These are phyloP conservation scores for Daldinia sp. DNA, from an alignment of 2,329 filamentous ascomycete genomes.

Conservation along the genomic window DNA sequence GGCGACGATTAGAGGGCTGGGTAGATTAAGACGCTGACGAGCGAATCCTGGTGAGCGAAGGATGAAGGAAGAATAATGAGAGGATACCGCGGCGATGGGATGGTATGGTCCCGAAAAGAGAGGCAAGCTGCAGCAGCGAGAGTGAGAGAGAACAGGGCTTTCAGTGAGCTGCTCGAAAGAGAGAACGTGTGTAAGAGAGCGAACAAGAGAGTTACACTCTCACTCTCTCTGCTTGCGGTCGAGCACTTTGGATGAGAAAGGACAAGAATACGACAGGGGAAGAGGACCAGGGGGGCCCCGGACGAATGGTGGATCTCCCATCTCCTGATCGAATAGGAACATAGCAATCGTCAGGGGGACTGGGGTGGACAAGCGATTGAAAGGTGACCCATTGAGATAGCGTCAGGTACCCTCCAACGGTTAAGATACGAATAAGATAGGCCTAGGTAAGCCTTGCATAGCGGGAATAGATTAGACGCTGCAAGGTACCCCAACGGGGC, in stretches of 20 bases:
- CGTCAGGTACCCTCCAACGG: conserved; percentile 40
- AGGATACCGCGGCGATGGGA: conserved; percentile 32
- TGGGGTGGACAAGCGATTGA: conserved; percentile 10
- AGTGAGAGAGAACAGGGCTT: conserved; percentile 22
- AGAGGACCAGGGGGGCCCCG: conserved; percentile 31
- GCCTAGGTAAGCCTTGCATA: conserved; percentile 31
- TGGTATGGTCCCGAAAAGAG: conserved; percentile 29
- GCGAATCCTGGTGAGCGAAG: conserved; percentile 26
- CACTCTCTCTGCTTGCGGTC: conserved; percentile 17
- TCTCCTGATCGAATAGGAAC: conserved; percentile 31
- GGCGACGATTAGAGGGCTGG: conserved; percentile 19
- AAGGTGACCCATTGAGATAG: conserved; percentile 29
- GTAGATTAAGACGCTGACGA: conserved; percentile 35
- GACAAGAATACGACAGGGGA: conserved; percentile 39
- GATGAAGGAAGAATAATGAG: conserved; percentile 36
- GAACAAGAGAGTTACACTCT: conserved; percentile 24
- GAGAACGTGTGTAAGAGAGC: conserved; percentile 32
- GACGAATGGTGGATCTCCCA: conserved; percentile 32
- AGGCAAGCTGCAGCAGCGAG: conserved; percentile 35
- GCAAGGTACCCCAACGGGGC: conserved; percentile 32
- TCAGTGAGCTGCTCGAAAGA: conserved; percentile 22
- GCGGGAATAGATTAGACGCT: conserved; percentile 23
- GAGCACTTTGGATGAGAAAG: conserved; percentile 30
- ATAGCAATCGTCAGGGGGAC: conserved; percentile 34
- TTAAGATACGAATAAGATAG: conserved; percentile 37